Conservation (phyloP, 306 rosid species). For the Pterocarpus santalinus region DNA sequence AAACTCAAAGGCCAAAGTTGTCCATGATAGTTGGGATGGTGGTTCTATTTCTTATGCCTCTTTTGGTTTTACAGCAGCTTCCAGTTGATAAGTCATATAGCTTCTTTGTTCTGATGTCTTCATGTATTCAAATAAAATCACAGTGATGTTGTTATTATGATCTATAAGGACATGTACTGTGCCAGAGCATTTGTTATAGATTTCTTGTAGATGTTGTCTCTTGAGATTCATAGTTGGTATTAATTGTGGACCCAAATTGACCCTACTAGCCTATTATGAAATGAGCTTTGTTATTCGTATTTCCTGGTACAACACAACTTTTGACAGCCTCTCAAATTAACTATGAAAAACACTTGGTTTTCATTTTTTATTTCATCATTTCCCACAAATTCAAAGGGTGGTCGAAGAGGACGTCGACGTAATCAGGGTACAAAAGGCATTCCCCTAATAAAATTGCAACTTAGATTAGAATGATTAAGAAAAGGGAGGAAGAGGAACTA, state of each 20-base stretch:
- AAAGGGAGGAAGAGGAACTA: background rate
- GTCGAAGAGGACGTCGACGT: too few relatives aligned
- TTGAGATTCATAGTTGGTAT: background rate
- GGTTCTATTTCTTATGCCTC: slow-evolving; percentile 39
- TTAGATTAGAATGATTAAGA: background rate
- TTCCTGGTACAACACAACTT: too few relatives aligned
- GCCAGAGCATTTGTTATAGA: background rate
- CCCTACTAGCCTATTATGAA: background rate
- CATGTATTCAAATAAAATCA: background rate
- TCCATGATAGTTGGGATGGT: slow-evolving; percentile 41
- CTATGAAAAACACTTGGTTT: too few relatives aligned
- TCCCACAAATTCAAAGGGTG: too few relatives aligned
- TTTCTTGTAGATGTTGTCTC: background rate
- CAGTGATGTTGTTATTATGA: background rate
- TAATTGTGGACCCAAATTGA: background rate
- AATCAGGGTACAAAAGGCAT: too few relatives aligned
- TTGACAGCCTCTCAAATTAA: too few relatives aligned
- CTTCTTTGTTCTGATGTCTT: background rate
- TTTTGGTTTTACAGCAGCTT: slow-evolving; percentile 13
- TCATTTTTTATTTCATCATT: too few relatives aligned
- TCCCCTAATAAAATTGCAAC: background rate
- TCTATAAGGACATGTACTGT: background rate
- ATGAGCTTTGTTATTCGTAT: background rate
- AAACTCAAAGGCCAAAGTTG: slow-evolving; percentile 35
- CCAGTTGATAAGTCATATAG: background rate